Base-by-base conservation (phyloP, 352 stramenopile species). In the Pythium brachiatum region DNA sequence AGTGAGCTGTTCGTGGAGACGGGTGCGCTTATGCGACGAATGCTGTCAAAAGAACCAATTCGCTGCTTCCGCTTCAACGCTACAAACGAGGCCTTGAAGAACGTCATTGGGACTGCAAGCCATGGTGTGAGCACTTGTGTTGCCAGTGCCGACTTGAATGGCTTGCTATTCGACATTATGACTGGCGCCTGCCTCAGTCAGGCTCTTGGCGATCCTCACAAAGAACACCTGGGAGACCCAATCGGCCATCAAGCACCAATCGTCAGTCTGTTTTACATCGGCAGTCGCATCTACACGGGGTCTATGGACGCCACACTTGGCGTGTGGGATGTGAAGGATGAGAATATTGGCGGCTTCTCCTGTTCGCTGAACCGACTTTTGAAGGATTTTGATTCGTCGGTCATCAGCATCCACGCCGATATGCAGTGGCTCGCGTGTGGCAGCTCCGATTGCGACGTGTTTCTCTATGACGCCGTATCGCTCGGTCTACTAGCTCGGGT, bases 1-100 rank as follows among this genome's bases (percentile, higher is more conserved):
- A 72, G 76, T 26, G 85, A 94, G 26, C 55, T 92, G 2, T 41
- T 69, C 2, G 81, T 89, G 1, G 82, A 92, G 53, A 92, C 85
- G 0, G 85, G 85, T 0, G 67, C 75, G 0, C 66, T 94, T 3
- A 92, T 94, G 82, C 75, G 81, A n/a, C 83, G 77, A 50, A 76
- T 92, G 60, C 50, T 83, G 21, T 73, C 76, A 0, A 90, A 79
- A 66, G 73, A 90, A 7, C 64, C 52, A n/a, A 55, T 94, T 13
- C 85, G 85, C 0, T 94, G 82, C 38, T 94, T 92, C 51, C 54
- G 70, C 6, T 94, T 94, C 62, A 94, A 83, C 54, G 71, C 76
- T 8, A 82, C 74, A 1, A 92, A 94, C 26, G 78, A 88, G 55
- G 69, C 74, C 18, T 53, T 91, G 34, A 89, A 88, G 60, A 88